phyloP scores from a whole-genome alignment of 2,329 filamentous ascomycete species.

The Calonectria hawksworthii region DNA sequence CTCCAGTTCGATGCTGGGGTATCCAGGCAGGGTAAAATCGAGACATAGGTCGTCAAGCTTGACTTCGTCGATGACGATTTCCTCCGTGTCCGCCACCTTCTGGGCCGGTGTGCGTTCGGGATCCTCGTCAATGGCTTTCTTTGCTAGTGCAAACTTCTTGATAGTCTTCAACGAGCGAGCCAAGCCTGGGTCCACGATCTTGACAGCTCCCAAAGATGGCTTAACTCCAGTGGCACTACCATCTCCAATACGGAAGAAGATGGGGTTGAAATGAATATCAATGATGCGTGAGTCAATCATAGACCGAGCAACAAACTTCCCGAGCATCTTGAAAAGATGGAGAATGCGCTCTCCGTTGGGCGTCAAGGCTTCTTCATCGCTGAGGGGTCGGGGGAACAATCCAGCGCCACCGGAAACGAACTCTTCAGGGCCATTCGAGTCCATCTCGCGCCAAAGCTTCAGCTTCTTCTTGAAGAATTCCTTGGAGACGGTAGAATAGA shows the following conservation, averaged over 20 bases:
- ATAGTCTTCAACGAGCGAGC: conserved; percentile 88
- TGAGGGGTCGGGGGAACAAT: conserved; percentile 93
- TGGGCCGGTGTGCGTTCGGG: conserved; percentile 73
- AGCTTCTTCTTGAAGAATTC: conserved; percentile 98
- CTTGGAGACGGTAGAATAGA: conserved; percentile 96
- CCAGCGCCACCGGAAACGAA: conserved; percentile 89
- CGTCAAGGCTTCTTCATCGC: conserved; percentile 78
- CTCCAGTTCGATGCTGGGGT: conserved; percentile 86
- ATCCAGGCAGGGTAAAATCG: conserved; percentile 95
- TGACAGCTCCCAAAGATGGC: conserved; percentile 90
- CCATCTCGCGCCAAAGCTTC: conserved; percentile 95
- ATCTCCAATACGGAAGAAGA: conserved; percentile 95
- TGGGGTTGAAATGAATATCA: conserved; percentile 96
- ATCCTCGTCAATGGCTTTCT: conserved; percentile 85
- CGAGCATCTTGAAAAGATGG: conserved; percentile 91
- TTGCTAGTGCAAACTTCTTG: conserved; percentile 87
- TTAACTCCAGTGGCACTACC: conserved; percentile 72
- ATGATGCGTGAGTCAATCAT: conserved; percentile 99
- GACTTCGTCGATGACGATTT: conserved; percentile 81
- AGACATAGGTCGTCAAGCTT: conserved; percentile 88
- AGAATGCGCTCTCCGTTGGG: conserved; percentile 90
- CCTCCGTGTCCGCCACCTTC: conserved; percentile 78
- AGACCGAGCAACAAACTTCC: conserved; percentile 96
- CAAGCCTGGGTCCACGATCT: conserved; percentile 87
- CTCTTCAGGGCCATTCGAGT: conserved; percentile 79